Evolutionary conservation across 768 basidiomycete species (phyloP).

Genomic region (Tricholoma furcatifolium): DNA sequence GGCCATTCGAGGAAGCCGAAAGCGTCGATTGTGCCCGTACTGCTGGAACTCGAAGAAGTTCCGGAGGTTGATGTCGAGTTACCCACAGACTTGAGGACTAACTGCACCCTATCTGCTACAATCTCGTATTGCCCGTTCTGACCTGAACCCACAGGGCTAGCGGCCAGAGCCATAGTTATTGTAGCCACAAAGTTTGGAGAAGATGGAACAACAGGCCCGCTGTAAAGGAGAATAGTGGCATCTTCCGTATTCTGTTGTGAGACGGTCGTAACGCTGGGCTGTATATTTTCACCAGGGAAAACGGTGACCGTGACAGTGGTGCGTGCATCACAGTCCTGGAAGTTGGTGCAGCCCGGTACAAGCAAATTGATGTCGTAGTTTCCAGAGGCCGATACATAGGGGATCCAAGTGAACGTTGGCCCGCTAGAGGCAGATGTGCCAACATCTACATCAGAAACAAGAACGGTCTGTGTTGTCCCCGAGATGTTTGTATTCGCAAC

Average conservation of each 20-base stretch:
- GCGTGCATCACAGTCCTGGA: conserved; percentile 77
- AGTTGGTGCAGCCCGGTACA: conserved; percentile 81
- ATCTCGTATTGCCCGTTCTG: conserved; percentile 71
- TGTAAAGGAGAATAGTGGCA: conserved; percentile 63
- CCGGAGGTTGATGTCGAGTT: conserved; percentile 33
- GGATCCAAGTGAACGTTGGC: conserved; percentile 88
- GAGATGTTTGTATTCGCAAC: conserved; percentile 71
- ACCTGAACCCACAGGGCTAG: conserved; percentile 60
- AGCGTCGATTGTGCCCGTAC: conserved; percentile 38
- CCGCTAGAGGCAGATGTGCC: conserved; percentile 57
- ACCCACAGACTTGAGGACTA: conserved; percentile 68
- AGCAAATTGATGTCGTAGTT: conserved; percentile 82
- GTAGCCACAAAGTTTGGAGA: conserved; percentile 70
- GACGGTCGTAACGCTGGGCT: conserved; percentile 67
- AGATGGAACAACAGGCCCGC: conserved; percentile 78
- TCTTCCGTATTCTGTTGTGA: conserved; percentile 73
- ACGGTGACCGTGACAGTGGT: conserved; percentile 84
- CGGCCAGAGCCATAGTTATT: conserved; percentile 72
- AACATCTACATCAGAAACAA: conserved; percentile 65
- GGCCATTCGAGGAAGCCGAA: conserved; percentile 95
- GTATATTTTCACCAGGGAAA: conserved; percentile 68
- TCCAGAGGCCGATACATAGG: conserved; percentile 89
- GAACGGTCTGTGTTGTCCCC: conserved; percentile 75
- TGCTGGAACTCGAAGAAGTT: conserved; percentile 26
- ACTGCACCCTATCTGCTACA: conserved; percentile 84